Base-by-base conservation (phyloP, 1,139 yeast species). In the Lipomyces yarrowii region DNA sequence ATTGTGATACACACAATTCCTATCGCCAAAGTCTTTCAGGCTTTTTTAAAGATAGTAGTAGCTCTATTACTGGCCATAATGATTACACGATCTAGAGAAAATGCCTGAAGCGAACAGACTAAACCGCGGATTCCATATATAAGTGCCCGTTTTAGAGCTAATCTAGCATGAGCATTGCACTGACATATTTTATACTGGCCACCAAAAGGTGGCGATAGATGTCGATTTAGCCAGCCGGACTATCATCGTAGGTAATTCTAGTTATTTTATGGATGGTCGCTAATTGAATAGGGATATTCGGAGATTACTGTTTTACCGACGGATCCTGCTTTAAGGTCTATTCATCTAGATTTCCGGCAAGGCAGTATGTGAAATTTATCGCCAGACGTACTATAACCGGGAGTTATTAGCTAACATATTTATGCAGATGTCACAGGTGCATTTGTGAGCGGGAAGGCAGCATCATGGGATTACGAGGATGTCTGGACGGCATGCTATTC, bases 301-400 rank as follows among this genome's bases (percentile, higher is more conserved):
- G 98, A 92, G 74, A 79, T 94, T 51, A 89, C 96, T 1, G 81
- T 93, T 15, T 80, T 90, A 30, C 98, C 98, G 0, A 80, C 87
- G 2, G 86, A 87, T 23, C 84, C 86, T 11, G 76, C 81, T 0
- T 78, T 93, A 57, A 85, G 84, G 63, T 80, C 81, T 15, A 81
- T 94, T 42, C 84, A 85, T 64, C 80, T 94, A 63, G 98, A 94
- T 76, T 91, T 96, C 70, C 86, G 97, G 65, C 93, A 91, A 68
- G 84, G 91, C 79, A 80, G 70, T 67, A 63, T 30, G 70, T 53
- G 13, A 18, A 21, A 46, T 42, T 21, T 48, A 30, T 23, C 23
- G 33, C 2, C 15, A 30, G 10, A n/a, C 11, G n/a, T n/a, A 21
- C 4, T 33, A n/a, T 6, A 10, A 10, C 23, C 6, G 30, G 33